Percentiles rank a stretch among this genome's conserved stretches.
These are phyloP conservation scores for Penicillium aurantiogriseum DNA, from an alignment of 2,329 filamentous ascomycete species.

Conservation along the genomic window DNA sequence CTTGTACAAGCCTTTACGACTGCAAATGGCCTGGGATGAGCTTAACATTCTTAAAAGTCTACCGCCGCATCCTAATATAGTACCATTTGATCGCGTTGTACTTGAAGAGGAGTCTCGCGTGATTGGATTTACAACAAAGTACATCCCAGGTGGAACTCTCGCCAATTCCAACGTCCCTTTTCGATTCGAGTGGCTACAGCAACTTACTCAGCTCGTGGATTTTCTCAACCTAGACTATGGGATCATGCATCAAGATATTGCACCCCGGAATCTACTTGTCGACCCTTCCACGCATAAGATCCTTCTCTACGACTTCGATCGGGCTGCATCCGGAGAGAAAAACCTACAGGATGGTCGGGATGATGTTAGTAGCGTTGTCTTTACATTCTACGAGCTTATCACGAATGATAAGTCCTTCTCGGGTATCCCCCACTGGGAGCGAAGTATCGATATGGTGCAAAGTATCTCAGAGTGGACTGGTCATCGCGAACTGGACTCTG, in stretches of 20 bases:
- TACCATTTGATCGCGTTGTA: conserved; percentile 30
- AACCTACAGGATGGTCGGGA: conserved; percentile 21
- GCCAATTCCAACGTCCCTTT: conserved; percentile 21
- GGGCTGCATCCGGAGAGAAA: conserved; percentile 17
- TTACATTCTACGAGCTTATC: conserved; percentile 30
- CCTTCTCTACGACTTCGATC: conserved; percentile 28
- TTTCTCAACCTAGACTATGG: conserved; percentile 26
- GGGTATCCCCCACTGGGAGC: conserved; percentile 25
- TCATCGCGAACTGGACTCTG: conserved; percentile 18
- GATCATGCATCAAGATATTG: conserved; percentile 36
- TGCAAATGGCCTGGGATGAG: conserved; percentile 28
- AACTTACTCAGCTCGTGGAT: conserved; percentile 26
- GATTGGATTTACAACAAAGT: conserved; percentile 30
- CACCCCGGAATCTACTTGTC: conserved; percentile 32
- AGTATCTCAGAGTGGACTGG: conserved; percentile 16
- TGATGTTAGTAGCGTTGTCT: conserved; percentile 26
- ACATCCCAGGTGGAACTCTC: conserved; percentile 27
- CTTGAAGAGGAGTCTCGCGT: conserved; percentile 26
- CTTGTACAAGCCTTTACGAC: conserved; percentile 11
- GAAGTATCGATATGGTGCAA: conserved; percentile 23
- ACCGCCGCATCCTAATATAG: conserved; percentile 30
- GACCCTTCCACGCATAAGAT: conserved; percentile 23
- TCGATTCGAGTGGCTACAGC: conserved; percentile 26
- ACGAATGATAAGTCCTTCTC: conserved; percentile 26
- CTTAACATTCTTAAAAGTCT: conserved; percentile 27